Evolutionary conservation across 805 yeast species (phyloP), one percentile per base, ranked within the genome.

Genomic region (Pichia manshurica): DNA sequence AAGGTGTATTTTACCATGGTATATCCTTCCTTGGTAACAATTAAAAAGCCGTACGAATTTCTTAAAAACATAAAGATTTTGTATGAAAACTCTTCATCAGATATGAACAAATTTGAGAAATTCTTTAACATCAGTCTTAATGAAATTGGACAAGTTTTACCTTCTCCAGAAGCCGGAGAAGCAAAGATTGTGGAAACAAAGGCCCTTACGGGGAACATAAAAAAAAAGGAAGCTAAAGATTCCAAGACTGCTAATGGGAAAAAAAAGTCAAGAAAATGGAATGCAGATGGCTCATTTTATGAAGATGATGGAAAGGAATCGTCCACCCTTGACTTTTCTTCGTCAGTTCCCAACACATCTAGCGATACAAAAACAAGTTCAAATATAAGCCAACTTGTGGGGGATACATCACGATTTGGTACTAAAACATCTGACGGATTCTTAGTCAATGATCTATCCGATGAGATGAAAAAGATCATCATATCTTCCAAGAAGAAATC

Each of bases 261-360:
- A 25, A 77, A 79, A 59, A 72, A 69, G 60, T 65, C 69, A 29
- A 73, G 91, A 57, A 80, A 74, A 58, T 82, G 87, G 87, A 82
- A 77, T 22, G 76, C 75, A 28, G 84, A 81, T 56, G 90, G 89
- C 6, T 54, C 67, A 29, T 72, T 69, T 43, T 72, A 70, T 43
- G 84, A 78, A 31, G 70, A 63, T 10, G 55, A 39, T 5, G 74
- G 69, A 17, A 67, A 68, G 12, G 63, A 65, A 0, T 62, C 63
- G 3, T 20, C 36, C 13, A 20, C 35, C 3, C 62, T 84, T 39
- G 90, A 84, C 58, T 83, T 80, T 56, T 82, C 90, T 1, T 57
- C 60, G 6, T 55, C 48, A 17, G 53, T 56, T 20, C 4, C 29
- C 6, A 52, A 56, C 16, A 2, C 37, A 4, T 48, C 54, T 8